Evolutionary conservation across 768 basidiomycete genomes (phyloP), one percentile per base, ranked within the genome.

Genomic region (Amyloporia xantha): DNA sequence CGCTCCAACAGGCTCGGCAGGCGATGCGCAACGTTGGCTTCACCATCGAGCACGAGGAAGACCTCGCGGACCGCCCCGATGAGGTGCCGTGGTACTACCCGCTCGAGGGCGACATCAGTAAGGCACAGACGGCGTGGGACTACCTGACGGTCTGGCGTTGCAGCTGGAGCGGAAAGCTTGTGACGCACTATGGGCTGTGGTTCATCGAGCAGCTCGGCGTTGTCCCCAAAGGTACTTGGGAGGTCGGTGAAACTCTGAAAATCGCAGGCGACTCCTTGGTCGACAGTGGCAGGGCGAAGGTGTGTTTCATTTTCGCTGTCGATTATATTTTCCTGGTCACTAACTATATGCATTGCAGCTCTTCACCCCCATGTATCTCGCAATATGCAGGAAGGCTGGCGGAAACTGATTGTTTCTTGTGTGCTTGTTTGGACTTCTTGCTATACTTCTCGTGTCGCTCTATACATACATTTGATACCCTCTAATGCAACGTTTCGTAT

Each of bases 71-170:
- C 24, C 86, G 93, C 38, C 71, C 75, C 0, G 91, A 90, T 57
- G 65, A 66, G 10, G 69, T 91, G 30, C 81, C 84, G 0, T 99
- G 96, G 96, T 99, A 94, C 69, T 98, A 97, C 68, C 93, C 94
- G 0, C 76, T 98, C 23, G 93, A 96, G 67, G 95, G 96, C 54
- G 91, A 99, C 66, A 75, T 96, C 54, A 60, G 69, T 54, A 96
- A 97, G 68, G 87, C 91, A 2, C 95, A 99, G 72, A 97, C 94
- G 1, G 62, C 81, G 28, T 96, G 91, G 89, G 96, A 97, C 65
- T 82, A 82, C 54, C 71, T 92, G 55, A 88, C 85, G 9, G 86
- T 90, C 28, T 91, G 86, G 85, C 77, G 94, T 46, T 95, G 88
- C 74, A 91, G 88, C 67, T 83, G 79, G 78, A 82, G 84, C 52